These are phyloP conservation scores for Typha latifolia DNA, from an alignment of 176 grass and related monocot genomes.

Conservation along the genomic window DNA sequence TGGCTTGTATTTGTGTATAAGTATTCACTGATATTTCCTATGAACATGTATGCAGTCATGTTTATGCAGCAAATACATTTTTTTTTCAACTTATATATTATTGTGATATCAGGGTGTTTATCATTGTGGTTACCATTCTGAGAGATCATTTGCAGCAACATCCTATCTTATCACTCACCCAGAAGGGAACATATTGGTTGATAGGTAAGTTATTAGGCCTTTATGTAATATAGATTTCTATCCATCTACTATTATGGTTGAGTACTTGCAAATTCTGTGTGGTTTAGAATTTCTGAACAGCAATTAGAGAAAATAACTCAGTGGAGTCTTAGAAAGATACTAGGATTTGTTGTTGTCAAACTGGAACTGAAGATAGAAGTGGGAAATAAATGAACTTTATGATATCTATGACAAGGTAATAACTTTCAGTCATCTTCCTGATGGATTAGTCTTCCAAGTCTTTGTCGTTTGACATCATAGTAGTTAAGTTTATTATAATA, in stretches of 20 bases:
- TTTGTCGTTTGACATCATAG: no score
- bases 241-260: background rate
- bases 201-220: constrained; percentile 37
- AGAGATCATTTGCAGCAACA: constrained; percentile 62
- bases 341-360: no score
- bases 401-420: no score
- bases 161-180: constrained; percentile 70
- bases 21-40: background rate
- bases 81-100: background rate
- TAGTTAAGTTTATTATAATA: no score
- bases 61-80: background rate
- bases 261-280: background rate
- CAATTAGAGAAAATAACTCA: no score
- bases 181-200: constrained; percentile 80
- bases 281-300: no score
- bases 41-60: background rate
- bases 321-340: no score
- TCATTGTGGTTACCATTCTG: constrained; percentile 75
- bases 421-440: no score
- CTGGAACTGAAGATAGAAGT: no score
- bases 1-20: background rate
- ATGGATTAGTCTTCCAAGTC: no score
- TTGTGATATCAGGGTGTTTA: constrained; percentile 56
- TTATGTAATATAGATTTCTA: background rate
- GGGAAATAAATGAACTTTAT: no score